Evolutionary conservation across 73 alveolate species (phyloP).

Genomic region (Tetrahymena thermophila): DNA sequence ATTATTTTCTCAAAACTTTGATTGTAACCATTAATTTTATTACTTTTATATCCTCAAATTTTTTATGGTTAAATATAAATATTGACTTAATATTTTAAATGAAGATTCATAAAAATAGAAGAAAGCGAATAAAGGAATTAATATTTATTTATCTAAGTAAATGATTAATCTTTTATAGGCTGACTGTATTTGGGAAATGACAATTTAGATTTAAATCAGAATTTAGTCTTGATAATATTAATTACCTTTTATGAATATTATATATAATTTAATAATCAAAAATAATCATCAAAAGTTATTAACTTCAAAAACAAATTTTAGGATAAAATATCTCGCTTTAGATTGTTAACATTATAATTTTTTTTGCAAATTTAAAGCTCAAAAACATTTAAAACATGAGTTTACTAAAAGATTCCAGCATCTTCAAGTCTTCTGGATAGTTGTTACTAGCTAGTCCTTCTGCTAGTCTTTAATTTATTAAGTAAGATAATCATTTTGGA

Average conservation of each 20-base stretch:
- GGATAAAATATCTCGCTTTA: background rate
- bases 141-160: background rate
- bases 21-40: background rate
- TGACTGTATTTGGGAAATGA: background rate
- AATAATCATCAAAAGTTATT: no score
- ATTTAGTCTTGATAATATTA: background rate
- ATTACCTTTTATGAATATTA: background rate
- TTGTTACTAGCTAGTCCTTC: background rate
- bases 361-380: background rate
- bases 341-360: background rate
- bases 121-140: background rate
- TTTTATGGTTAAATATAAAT: background rate
- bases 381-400: background rate
- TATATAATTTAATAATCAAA: background rate
- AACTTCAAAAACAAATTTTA: background rate
- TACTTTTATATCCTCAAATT: background rate
- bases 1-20: background rate
- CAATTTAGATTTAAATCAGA: background rate
- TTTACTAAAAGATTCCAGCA: background rate
- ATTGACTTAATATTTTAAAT: background rate
- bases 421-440: background rate
- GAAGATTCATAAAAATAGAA: background rate
- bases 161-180: background rate
- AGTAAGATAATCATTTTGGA: background rate
- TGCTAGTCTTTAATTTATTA: background rate